These are phyloP conservation scores for Hansenula sp. DNA, from an alignment of 1,139 yeast species.

Conservation along the genomic window DNA sequence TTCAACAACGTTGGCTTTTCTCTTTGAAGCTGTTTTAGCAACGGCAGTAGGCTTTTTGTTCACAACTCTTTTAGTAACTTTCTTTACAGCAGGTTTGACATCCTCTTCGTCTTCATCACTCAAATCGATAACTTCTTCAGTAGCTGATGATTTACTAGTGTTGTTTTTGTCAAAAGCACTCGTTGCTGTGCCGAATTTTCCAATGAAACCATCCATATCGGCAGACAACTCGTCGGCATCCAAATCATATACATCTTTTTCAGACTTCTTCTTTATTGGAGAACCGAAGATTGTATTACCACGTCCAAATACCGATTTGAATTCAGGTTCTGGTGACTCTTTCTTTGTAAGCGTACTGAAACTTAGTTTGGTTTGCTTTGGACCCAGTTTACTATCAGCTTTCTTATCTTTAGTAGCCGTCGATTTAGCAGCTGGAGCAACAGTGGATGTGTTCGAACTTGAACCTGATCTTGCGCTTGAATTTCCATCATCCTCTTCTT, in stretches of 20 bases:
- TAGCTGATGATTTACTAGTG: constrained; percentile 3
- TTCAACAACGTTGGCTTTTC: constrained; percentile 1
- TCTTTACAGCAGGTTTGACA: neutral
- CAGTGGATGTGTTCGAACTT: neutral
- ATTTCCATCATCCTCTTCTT: constrained; percentile 4
- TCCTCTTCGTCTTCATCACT: constrained; percentile 8
- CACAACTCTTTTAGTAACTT: neutral
- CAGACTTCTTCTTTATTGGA: constrained; percentile 16
- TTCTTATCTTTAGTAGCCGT: neutral
- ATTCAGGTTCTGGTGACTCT: constrained; percentile 15
- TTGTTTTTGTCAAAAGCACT: constrained; percentile 7
- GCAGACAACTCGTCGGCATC: constrained; percentile 25
- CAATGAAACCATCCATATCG: constrained; percentile 11
- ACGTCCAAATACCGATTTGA: constrained; percentile 21
- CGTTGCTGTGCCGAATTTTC: constrained; percentile 21
- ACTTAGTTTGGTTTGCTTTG: neutral
- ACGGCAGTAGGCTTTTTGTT: constrained; percentile 1
- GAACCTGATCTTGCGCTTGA: neutral
- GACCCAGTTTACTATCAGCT: neutral
- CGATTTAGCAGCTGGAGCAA: neutral
- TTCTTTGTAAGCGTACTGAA: constrained; percentile 1
- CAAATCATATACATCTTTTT: constrained; percentile 23
- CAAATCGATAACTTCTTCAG: constrained; percentile 6
- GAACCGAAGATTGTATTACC: constrained; percentile 25
- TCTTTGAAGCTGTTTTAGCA: constrained; percentile 2